Conservation (phyloP, 352 stramenopile species). For the Phytophthora fragariaefolia region DNA sequence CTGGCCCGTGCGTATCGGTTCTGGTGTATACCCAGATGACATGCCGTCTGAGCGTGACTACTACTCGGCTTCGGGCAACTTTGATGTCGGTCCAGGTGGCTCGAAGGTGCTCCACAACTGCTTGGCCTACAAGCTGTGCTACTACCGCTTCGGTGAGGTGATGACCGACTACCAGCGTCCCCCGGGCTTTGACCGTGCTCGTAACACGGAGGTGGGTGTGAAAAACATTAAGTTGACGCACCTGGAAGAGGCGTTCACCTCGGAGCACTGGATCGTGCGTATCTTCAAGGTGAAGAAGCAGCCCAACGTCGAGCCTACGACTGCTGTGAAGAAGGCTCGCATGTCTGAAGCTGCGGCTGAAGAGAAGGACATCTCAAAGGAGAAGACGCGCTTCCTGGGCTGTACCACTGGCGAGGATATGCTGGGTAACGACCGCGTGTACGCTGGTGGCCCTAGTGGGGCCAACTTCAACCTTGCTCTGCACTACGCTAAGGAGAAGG, state of each 20-base stretch:
- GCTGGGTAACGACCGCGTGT: constrained; percentile 88
- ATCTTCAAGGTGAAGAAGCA: constrained; percentile 95
- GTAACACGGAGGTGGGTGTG: constrained; percentile 88
- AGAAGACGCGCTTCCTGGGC: constrained; percentile 85
- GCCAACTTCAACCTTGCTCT: constrained; percentile 92
- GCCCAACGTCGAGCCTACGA: constrained; percentile 80
- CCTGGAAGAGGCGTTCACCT: constrained; percentile 94
- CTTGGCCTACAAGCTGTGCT: constrained; percentile 94
- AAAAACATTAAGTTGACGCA: constrained; percentile 93
- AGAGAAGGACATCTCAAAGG: constrained; percentile 66
- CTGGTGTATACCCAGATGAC: constrained; percentile 81
- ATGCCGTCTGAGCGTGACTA: constrained; percentile 91
- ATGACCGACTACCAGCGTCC: constrained; percentile 86
- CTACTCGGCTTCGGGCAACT: constrained; percentile 81
- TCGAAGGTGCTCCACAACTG: constrained; percentile 92
- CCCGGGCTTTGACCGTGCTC: constrained; percentile 86
- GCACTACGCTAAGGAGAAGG: constrained; percentile 81
- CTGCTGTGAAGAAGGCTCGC: constrained; percentile 66
- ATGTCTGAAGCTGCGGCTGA: constrained; percentile 53
- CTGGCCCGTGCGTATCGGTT: constrained; percentile 93
- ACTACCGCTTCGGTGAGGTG: constrained; percentile 93
- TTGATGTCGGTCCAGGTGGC: constrained; percentile 83
- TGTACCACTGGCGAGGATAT: constrained; percentile 86
- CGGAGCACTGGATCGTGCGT: constrained; percentile 95
- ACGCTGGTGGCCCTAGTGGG: constrained; percentile 85